Conservation (phyloP, 768 basidiomycete genomes). For the Boletus reticuloceps region DNA sequence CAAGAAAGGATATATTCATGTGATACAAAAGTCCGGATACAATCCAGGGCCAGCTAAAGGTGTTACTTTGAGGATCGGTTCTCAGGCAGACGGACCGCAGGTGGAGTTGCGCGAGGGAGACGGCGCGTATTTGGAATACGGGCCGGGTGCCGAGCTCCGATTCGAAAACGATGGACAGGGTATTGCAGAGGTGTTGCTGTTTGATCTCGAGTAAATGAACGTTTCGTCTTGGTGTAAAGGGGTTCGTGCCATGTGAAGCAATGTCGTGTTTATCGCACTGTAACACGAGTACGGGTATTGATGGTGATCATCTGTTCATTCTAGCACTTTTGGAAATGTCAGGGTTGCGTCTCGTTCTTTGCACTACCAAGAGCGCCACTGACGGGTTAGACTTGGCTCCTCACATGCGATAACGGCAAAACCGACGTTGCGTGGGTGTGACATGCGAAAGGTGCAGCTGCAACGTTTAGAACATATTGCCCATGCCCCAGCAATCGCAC, state of each 20-base stretch:
- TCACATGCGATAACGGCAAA: background rate
- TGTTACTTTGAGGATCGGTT: constrained; percentile 52
- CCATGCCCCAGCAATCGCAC: too few species aligned
- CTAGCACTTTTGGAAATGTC: background rate
- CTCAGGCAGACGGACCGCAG: constrained; percentile 37
- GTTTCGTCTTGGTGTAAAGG: background rate
- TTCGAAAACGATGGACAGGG: constrained; percentile 65
- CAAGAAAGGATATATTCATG: constrained; percentile 79
- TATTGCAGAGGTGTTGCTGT: constrained; percentile 74
- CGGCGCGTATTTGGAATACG: constrained; percentile 69
- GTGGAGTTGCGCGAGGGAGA: constrained; percentile 80
- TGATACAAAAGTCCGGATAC: constrained; percentile 84
- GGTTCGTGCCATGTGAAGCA: background rate
- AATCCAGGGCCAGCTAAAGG: constrained; percentile 57
- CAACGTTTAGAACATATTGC: too few species aligned
- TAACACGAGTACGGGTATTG: constrained; percentile 1
- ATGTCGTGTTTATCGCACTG: background rate
- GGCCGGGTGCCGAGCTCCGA: constrained; percentile 30
- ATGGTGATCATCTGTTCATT: constrained; percentile 6
- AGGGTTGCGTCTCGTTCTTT: background rate
- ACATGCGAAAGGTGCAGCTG: background rate
- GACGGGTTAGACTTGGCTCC: background rate
- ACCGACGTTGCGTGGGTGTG: background rate
- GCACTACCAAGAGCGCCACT: background rate
- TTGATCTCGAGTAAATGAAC: constrained; percentile 60